A percentile compares a stretch with the other conserved stretches of the same genome.
These are phyloP conservation scores for Teratosphaeria gauchensis DNA, from an alignment of 2,329 filamentous ascomycete species.

Conservation along the genomic window DNA sequence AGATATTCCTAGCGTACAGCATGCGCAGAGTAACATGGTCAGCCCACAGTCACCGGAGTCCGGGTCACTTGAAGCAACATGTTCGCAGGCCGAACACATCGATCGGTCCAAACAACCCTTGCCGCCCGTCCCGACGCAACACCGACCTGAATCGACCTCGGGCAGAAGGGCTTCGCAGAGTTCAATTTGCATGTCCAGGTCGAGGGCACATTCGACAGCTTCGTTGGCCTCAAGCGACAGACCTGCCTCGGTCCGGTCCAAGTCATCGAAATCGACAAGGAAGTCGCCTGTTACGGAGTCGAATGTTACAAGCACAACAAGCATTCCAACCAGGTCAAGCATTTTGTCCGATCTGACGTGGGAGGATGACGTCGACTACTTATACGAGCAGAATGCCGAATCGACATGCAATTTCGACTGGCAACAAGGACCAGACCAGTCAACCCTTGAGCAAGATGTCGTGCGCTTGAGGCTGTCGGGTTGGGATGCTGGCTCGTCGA, in stretches of 20 bases:
- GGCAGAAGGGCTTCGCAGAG: slow-evolving; percentile 20
- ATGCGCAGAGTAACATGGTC: background rate
- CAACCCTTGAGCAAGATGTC: background rate
- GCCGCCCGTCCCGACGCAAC: slow-evolving; percentile 4
- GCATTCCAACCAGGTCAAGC: slow-evolving; percentile 6
- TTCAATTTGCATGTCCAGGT: background rate
- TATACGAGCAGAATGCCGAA: slow-evolving; percentile 52
- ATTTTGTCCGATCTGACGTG: slow-evolving; percentile 37
- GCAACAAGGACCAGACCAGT: background rate
- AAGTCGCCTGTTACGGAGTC: slow-evolving; percentile 3
- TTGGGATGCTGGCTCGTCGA: background rate
- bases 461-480: background rate
- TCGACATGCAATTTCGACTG: slow-evolving; percentile 53
- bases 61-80: background rate
- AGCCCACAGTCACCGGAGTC: background rate
- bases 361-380: slow-evolving; percentile 55
- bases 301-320: slow-evolving; percentile 3
- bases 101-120: slow-evolving; percentile 7
- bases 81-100: background rate
- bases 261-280: slow-evolving; percentile 3
- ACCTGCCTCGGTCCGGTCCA: background rate
- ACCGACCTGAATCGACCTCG: slow-evolving; percentile 1
- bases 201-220: background rate
- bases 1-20: background rate
- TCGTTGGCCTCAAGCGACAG: slow-evolving; percentile 1